phyloP scores from a whole-genome alignment of 768 basidiomycete genomes.

The Suillus ampliporus region DNA sequence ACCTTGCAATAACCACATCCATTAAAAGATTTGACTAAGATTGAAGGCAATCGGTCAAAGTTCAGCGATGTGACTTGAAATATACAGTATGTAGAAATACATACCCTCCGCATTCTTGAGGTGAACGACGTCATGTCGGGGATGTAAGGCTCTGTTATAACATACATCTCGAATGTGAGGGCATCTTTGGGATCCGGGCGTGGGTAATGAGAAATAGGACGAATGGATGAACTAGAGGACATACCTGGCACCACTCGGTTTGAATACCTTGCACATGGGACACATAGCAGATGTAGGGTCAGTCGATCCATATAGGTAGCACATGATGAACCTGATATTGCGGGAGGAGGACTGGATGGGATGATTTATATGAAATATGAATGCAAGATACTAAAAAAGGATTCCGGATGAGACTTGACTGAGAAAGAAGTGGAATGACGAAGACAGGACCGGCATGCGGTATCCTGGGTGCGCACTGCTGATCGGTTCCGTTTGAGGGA shows the following conservation, averaged over 20 bases:
- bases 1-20: slow-evolving; percentile 94
- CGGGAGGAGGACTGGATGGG: slow-evolving; percentile 20
- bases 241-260: slow-evolving; percentile 62
- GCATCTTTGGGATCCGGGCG: slow-evolving; percentile 53
- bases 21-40: slow-evolving; percentile 77
- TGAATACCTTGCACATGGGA: slow-evolving; percentile 87
- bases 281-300: slow-evolving; percentile 72
- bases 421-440: slow-evolving; percentile 38
- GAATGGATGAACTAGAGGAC: slow-evolving; percentile 17
- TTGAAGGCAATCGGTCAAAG: slow-evolving; percentile 22
- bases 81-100: slow-evolving; percentile 21
- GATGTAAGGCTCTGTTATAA: slow-evolving; percentile 74
- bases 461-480: slow-evolving; percentile 41
- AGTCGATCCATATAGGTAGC: slow-evolving; percentile 70
- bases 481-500: slow-evolving; percentile 46
- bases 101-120: slow-evolving; percentile 89
- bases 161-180: slow-evolving; percentile 79
- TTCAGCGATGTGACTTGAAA: slow-evolving; percentile 15
- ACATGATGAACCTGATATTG: slow-evolving; percentile 55
- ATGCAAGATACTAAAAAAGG: slow-evolving; percentile 37
- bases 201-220: slow-evolving; percentile 24
- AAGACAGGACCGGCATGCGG: slow-evolving; percentile 44
- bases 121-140: slow-evolving; percentile 76
- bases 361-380: slow-evolving; percentile 34
- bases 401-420: slow-evolving; percentile 47